These are phyloP conservation scores for Meyerozyma elateridarum DNA, from an alignment of 1,139 yeast genomes.

Conservation along the genomic window DNA sequence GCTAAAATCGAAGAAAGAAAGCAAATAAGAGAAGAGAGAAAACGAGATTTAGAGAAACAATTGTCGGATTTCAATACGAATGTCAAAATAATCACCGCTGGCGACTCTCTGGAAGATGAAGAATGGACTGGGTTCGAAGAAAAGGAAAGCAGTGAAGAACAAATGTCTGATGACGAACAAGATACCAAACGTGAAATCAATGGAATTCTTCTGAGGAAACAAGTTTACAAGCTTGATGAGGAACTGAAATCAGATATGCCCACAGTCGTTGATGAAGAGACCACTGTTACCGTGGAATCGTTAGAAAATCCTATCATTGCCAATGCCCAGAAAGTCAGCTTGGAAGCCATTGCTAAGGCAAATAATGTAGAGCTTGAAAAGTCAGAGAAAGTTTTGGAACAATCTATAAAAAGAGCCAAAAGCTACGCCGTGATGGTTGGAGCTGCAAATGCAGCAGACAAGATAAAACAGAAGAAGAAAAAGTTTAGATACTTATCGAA, in stretches of 20 bases:
- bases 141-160: conserved; percentile 16
- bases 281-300: conserved; percentile 59
- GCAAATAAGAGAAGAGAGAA: conserved; percentile 63
- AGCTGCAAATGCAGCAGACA: conserved; percentile 34
- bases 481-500: conserved; percentile 84
- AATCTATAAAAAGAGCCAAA: conserved; percentile 65
- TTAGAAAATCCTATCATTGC: conserved; percentile 43
- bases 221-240: conserved; percentile 43
- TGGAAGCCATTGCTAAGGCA: conserved; percentile 53
- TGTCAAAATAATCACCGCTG: conserved; percentile 36
- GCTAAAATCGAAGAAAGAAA: conserved; percentile 75
- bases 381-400: conserved; percentile 56
- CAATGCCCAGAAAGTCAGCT: conserved; percentile 27
- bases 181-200: too few species aligned
- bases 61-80: conserved; percentile 55
- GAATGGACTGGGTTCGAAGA: conserved; percentile 19
- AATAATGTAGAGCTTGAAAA: conserved; percentile 61
- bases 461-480: conserved; percentile 54
- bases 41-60: conserved; percentile 59
- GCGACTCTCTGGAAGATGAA: conserved; percentile 20
- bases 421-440: conserved; percentile 67
- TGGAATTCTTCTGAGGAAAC: conserved; percentile 40
- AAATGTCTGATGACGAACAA: conserved; percentile 12
- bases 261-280: conserved; percentile 48
- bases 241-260: conserved; percentile 34